Evolutionary conservation across 2,329 filamentous ascomycete genomes (phyloP).

Genomic region (Cordyceps pruinosa): DNA sequence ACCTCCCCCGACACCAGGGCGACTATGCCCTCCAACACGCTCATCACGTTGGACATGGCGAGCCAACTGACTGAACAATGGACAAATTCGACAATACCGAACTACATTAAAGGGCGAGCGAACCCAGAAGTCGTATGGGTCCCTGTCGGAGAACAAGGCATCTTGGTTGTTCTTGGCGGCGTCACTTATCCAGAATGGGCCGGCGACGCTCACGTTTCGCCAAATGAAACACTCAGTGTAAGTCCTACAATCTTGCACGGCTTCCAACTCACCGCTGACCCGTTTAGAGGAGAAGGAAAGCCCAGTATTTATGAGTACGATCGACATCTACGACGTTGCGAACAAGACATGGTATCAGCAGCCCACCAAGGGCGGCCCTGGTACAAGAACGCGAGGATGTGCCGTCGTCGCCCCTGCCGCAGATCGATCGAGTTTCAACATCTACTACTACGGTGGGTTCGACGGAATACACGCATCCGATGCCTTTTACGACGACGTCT

Average conservation of each 20-base stretch:
- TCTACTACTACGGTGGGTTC: constrained; percentile 81
- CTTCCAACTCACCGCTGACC: background rate
- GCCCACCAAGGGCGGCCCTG: constrained; percentile 52
- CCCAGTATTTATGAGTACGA: constrained; percentile 61
- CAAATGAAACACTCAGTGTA: constrained; percentile 28
- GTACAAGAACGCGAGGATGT: constrained; percentile 59
- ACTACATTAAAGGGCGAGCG: constrained; percentile 45
- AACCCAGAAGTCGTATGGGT: constrained; percentile 66
- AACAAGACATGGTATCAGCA: constrained; percentile 62
- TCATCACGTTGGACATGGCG: constrained; percentile 57
- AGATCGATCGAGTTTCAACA: constrained; percentile 69
- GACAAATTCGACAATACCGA: constrained; percentile 48
- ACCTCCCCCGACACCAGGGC: constrained; percentile 31
- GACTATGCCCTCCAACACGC: constrained; percentile 42
- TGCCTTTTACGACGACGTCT: constrained; percentile 59
- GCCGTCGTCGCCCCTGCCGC: constrained; percentile 65
- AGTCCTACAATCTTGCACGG: constrained; percentile 12
- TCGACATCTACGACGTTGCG: constrained; percentile 73
- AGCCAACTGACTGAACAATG: constrained; percentile 44
- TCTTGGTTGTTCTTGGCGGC: constrained; percentile 71
- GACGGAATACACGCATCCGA: constrained; percentile 38
- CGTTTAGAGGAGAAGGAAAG: constrained; percentile 52
- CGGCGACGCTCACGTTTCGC: constrained; percentile 18
- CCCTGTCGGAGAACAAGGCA: constrained; percentile 67
- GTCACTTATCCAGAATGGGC: constrained; percentile 55